Base-by-base conservation (phyloP, 1,139 yeast species). In the Oligophagozyma castellii region DNA sequence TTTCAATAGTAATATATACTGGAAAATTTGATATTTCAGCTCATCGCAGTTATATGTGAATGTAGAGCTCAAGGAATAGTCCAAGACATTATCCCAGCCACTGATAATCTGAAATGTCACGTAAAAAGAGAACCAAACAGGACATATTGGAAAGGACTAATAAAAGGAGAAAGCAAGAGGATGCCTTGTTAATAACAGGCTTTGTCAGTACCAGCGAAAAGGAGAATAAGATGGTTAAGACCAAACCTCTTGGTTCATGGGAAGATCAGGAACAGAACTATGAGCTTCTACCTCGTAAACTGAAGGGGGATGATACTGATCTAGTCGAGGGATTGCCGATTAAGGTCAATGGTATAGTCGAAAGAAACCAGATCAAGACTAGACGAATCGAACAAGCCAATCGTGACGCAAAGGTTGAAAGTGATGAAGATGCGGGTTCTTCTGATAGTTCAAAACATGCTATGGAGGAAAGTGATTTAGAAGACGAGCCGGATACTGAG, bases 241-340 rank as follows among this genome's bases (percentile, higher is more conserved):
- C 20, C 10, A 18, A 7, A 7, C 28, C 34, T 14, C 27, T 25
- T 5, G 31, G 29, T 4, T 45, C 55, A 19, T 59, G 63, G 60
- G 80, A 73, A n/a, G 64, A 71, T 37, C 70, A 66, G 39, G 84
- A 75, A 44, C 80, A 73, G 48, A 78, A 69, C 33, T 78, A 77
- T 43, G 89, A 77, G 48, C 51, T 65, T 39, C 57, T 46, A 34
- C 83, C 86, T 3, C 61, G 86, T 50, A 7, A 7, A 7, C 10
- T 18, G 20, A 41, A 46, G 3, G 34, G 58, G 21, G 43, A 53
- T 12, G 57, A 61, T 10, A 34, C 34, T 12, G 65, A 61, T 13
- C 57, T 67, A 14, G 67, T 70, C 3, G 95, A 80, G 48, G 75
- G 80, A 7, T 63, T 86, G 36, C 96, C 98, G 0, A 80, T 86